Base-by-base conservation (phyloP, 495 filamentous ascomycete species). In the Penicillium cosmopolitanum region DNA sequence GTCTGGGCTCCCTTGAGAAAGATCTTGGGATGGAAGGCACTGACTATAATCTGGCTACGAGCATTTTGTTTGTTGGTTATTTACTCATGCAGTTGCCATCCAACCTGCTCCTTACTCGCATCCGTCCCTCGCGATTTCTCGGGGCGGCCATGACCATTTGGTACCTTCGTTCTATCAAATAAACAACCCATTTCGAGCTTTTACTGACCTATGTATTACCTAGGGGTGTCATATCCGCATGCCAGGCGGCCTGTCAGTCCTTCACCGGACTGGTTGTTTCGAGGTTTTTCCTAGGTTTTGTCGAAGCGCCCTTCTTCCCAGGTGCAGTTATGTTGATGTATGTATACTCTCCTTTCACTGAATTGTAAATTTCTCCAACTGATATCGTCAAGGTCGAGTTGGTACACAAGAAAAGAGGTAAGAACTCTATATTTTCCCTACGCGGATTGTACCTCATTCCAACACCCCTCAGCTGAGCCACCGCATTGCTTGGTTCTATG, bases 21-120 rank as follows among this genome's bases (percentile, higher is more conserved):
- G 76, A 84, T 52, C 66, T 85, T 0, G 66, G 71, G 12, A 74
- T 86, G 63, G 53, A 71, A 33, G 77, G 77, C 19, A 78, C 74
- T 3, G 69, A 85, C 53, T 85, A 79, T 58, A 82, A 88, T 63
- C 73, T 84, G 2, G 82, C 81, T 16, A 82, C 82, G n/a, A 86
- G 82, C 63, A 89, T 90, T 55, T 71, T 89, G 28, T 91, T 91
- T 61, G 88, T 73, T 15, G 88, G 89, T 51, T 91, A 88, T 66
- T 75, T 83, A 4, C 67, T 79, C 15, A 80, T 82, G 75, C 78
- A 80, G 48, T 67, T 89, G n/a, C 86, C 85, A 0, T 86, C 83
- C 1, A 89, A 88, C 53, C 63, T 87, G 8, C 78, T 86, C 34
- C 65, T 88, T 3, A 87, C 85, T 55, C 69, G 70, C 10, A 64